Percentiles rank a stretch among this genome's conserved stretches.
Evolutionary conservation across 768 basidiomycete species (phyloP).

Genomic region (Lentinula sp.): DNA sequence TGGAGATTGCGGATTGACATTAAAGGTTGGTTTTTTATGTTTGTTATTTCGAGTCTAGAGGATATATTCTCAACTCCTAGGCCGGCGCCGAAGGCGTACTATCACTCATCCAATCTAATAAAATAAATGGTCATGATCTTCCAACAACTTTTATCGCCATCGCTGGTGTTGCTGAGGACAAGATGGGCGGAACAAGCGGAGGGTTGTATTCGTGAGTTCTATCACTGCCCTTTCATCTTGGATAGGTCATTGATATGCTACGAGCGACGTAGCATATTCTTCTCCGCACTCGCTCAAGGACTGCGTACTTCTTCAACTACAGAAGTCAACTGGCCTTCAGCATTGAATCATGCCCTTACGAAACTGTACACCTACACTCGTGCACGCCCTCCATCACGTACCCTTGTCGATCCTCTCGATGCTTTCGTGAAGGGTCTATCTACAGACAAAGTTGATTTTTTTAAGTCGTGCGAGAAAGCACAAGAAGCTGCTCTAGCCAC

Average conservation of each 20-base stretch:
- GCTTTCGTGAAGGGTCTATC: slow-evolving; percentile 60
- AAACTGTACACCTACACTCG: slow-evolving; percentile 80
- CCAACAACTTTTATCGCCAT: slow-evolving; percentile 60
- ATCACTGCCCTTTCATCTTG: background rate
- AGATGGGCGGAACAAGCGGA: slow-evolving; percentile 90
- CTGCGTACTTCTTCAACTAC: slow-evolving; percentile 31
- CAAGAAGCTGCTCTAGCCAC: slow-evolving; percentile 53
- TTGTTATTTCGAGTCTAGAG: background rate
- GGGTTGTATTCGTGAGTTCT: slow-evolving; percentile 80
- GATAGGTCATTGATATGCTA: background rate
- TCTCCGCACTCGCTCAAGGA: slow-evolving; percentile 78
- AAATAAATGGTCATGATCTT: slow-evolving; percentile 58
- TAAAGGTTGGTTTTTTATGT: slow-evolving; percentile 28
- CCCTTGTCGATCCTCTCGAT: slow-evolving; percentile 85
- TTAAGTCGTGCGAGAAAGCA: background rate
- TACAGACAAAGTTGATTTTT: slow-evolving; percentile 50
- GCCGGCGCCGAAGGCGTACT: slow-evolving; percentile 65
- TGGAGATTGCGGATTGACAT: slow-evolving; percentile 57
- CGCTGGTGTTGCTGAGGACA: slow-evolving; percentile 70
- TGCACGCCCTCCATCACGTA: slow-evolving; percentile 85
- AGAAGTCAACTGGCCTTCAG: slow-evolving; percentile 45
- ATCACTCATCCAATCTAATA: slow-evolving; percentile 40
- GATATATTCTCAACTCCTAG: slow-evolving; percentile 15
- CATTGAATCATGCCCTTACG: slow-evolving; percentile 50
- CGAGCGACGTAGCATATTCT: slow-evolving; percentile 77